Base-by-base conservation (phyloP, 23 red algal species). In the Gracilaria gracilis region DNA sequence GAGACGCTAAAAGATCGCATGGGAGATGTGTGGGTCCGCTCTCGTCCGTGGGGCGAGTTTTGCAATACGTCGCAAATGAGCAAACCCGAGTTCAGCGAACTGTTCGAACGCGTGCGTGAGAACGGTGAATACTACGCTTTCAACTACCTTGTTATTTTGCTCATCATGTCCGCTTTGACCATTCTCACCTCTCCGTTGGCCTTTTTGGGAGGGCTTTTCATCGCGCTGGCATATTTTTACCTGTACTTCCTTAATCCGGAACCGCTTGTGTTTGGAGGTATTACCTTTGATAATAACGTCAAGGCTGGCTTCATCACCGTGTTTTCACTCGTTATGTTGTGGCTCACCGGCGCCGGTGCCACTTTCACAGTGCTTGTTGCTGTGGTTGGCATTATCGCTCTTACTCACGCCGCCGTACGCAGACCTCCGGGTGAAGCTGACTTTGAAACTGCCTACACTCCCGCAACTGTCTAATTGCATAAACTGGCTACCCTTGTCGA, bases 321-420 rank as follows among this genome's bases (percentile, higher is more conserved):
- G 27, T 89, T 98, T 38, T 87, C 91, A 0, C 61, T 95, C 35
- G 75, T 96, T 13, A 75, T 96, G 24, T 80, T 98, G 67, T 95
- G 97, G 88, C 51, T 98, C 27, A 98, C 97, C 24, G 97, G 97
- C 29, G 97, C 97, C 25, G 97, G 97, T 20, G 97, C 97, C 35
- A 98, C 97, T 16, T 98, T 98, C 92, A 96, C 93, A 27, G 69
- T 89, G 28, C 97, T 98, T 21, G 81, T 98, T 11, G 69, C 85
- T 21, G 93, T 95, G 24, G 93, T 98, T 62, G 97, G 58, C 14
- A 84, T 95, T 42, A 89, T 98, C 50, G 82, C 91, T 21, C 32
- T 94, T n/a, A 86, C 80, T n/a, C 97, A 98, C 75, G 97, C 97
- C 15, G 86, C 97, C 17, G 73, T 98, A n/a, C 93, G 94, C 49